phyloP scores from a whole-genome alignment of 2,329 filamentous ascomycete species.

The Xylaria sp. region DNA sequence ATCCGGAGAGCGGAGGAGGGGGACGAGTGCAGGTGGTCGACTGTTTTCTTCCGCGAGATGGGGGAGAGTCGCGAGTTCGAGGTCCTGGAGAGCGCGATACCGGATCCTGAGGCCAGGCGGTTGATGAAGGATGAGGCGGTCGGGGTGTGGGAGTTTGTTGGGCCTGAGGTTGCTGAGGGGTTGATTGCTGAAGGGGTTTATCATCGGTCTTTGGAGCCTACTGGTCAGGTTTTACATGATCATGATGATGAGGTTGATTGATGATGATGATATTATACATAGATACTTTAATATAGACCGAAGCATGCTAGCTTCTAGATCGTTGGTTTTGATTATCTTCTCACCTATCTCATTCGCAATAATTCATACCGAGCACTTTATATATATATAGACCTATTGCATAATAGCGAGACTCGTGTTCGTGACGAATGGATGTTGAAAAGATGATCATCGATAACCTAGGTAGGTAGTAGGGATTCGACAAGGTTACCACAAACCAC shows the following conservation, averaged over 20 bases:
- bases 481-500: background rate
- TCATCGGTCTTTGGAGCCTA: slow-evolving; percentile 26
- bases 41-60: slow-evolving; percentile 32
- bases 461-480: background rate
- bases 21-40: slow-evolving; percentile 32
- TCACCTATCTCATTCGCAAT: background rate
- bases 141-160: slow-evolving; percentile 35
- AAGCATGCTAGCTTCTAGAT: background rate
- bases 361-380: too few species aligned
- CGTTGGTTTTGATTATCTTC: background rate
- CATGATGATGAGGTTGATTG: background rate
- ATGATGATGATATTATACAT: background rate
- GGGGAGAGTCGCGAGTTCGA: slow-evolving; percentile 26
- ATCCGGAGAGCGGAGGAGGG: slow-evolving; percentile 31
- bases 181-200: slow-evolving; percentile 29
- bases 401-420: too few species aligned
- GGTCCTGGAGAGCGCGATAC: slow-evolving; percentile 29
- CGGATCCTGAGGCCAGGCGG: slow-evolving; percentile 18
- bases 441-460: background rate
- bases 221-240: slow-evolving; percentile 20
- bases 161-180: slow-evolving; percentile 28
- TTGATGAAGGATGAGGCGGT: slow-evolving; percentile 26
- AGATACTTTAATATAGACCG: background rate
- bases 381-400: too few species aligned
- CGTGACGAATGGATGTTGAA: background rate